A percentile compares a stretch with the other conserved stretches of the same genome.
Evolutionary conservation across 345 rosid species (phyloP).

Genomic region (Corymbia maculata): DNA sequence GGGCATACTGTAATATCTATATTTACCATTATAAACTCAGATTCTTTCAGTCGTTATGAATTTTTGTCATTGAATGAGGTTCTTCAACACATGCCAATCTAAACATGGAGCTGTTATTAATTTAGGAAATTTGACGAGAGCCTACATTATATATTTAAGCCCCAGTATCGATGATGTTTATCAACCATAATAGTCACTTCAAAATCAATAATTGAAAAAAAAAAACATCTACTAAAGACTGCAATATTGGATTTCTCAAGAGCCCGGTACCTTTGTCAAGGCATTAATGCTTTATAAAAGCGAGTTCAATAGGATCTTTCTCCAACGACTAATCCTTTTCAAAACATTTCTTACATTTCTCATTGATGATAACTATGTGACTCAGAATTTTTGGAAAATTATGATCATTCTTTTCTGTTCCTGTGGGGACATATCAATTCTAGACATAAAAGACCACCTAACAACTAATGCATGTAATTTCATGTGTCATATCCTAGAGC

Average conservation of each 20-base stretch:
- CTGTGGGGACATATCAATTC: not conserved
- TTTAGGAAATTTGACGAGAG: not conserved
- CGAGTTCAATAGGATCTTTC: not conserved
- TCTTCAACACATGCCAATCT: not conserved
- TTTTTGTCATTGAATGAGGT: not conserved
- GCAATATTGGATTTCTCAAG: not conserved
- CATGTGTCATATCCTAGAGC: not conserved
- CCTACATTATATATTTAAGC: not conserved
- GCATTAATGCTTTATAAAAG: not conserved
- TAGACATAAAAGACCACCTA: not conserved
- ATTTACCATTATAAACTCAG: not conserved
- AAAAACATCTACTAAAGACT: not conserved
- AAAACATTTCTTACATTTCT: not conserved
- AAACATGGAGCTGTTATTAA: not conserved
- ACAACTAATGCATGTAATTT: not conserved
- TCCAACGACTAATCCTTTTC: not conserved
- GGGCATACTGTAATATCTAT: not conserved
- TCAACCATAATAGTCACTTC: not conserved
- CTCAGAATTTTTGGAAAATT: not conserved
- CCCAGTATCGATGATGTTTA: not conserved
- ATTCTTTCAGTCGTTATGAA: not conserved
- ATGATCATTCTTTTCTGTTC: not conserved
- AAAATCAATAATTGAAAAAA: not conserved
- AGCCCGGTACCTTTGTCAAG: not conserved
- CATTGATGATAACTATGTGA: not conserved